Evolutionary conservation across 2,329 filamentous ascomycete genomes (phyloP), one percentile per base, ranked within the genome.

Genomic region (Aureobasidium vineae): DNA sequence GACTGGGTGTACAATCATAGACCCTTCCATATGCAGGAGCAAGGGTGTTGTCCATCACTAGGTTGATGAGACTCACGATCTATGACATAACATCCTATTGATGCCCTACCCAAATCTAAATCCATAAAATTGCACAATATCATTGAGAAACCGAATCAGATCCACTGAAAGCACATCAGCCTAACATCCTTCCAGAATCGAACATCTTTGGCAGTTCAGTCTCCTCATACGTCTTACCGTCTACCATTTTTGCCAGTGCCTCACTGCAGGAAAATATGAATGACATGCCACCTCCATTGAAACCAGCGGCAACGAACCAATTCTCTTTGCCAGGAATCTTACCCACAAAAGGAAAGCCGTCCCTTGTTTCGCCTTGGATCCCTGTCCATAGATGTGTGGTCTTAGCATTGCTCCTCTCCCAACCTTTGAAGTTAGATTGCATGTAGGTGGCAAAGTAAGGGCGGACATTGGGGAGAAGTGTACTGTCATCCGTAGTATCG

Each of bases 251-350:
- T 1, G 81, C 83, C 67, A 89, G 70, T 0, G 82, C 86, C 69
- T 82, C 81, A 0, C 86, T 85, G 26, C 82, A 84, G 73, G 85
- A 83, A 77, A 72, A 68, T 36, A 69, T 71, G 67, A 71, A 69
- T 13, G 71, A 67, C 70, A 71, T 72, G 23, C 73, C 86, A 72
- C 89, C 86, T 0, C 88, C 87, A 69, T 87, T 87, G 69, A 89
- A 89, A 6, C 85, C 82, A 5, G 83, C 85, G 28, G 81, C 79
- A 1, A 87, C 76, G 79, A 83, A 88, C 31, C 89, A 72, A 1
- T 80, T 79, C 8, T 75, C 69, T 43, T 73, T 73, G 2, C 74
- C 77, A 1, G 81, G 82, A 53, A 81, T 78, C 19, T 72, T 70
- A 0, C 78, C 78, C 0, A 80, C 77, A 72, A 83, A 81, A 0